Conservation (phyloP, 78 protist genomes). For the Dictyostelium citrinum region DNA sequence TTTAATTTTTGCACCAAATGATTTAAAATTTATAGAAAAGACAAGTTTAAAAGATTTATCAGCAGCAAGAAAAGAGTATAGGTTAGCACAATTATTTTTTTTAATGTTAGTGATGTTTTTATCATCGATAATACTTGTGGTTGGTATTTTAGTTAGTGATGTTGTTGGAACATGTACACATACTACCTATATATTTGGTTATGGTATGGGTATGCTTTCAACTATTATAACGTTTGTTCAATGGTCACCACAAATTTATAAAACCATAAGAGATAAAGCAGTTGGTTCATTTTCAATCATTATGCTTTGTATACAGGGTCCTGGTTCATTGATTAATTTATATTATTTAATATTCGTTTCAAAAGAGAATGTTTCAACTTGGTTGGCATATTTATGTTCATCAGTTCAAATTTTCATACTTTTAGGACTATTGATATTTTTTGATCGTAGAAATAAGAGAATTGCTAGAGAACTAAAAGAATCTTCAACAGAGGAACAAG, state of each 20-base stretch:
- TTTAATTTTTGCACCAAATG: slow-evolving; percentile 34
- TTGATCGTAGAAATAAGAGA: slow-evolving; percentile 10
- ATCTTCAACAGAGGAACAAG: not conserved
- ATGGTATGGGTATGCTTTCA: slow-evolving; percentile 47
- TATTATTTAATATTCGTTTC: slow-evolving; percentile 65
- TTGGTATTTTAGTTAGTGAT: not conserved
- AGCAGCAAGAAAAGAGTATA: slow-evolving; percentile 39
- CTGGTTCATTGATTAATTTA: slow-evolving; percentile 54
- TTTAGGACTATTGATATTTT: slow-evolving; percentile 32
- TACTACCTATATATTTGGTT: slow-evolving; percentile 46
- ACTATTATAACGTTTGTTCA: slow-evolving; percentile 65
- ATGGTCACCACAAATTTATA: slow-evolving; percentile 83
- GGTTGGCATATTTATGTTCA: slow-evolving; percentile 70
- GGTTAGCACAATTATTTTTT: slow-evolving; percentile 27
- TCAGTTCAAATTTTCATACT: slow-evolving; percentile 34
- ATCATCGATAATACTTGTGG: not conserved
- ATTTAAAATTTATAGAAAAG: slow-evolving; percentile 12
- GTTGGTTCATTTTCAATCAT: slow-evolving; percentile 75
- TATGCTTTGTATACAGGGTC: slow-evolving; percentile 73
- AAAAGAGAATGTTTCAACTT: slow-evolving; percentile 64
- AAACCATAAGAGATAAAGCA: slow-evolving; percentile 31
- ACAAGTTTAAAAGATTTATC: not conserved
- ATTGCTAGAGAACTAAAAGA: not conserved
- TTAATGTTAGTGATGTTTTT: not conserved
- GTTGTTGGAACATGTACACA: slow-evolving; percentile 41